Evolutionary conservation across 139 green algal genomes (phyloP).

Genomic region (Marvania coccoides): DNA sequence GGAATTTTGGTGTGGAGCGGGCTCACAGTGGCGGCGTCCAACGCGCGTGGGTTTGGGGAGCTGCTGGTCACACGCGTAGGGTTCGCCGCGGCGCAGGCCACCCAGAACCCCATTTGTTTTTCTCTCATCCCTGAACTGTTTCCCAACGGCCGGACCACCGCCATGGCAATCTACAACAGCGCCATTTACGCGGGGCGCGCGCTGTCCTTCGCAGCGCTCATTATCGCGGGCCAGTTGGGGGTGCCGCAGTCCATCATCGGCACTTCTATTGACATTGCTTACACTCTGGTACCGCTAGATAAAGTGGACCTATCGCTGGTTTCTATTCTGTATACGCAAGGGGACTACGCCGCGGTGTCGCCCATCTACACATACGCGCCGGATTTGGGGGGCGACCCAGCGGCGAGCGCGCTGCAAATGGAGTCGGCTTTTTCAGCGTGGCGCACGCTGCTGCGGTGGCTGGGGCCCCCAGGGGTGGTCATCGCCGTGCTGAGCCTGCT

Average conservation of each 20-base stretch:
- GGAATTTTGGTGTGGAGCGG: conserved; percentile 60
- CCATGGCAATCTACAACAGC: conserved; percentile 81
- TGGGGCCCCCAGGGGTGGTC: conserved; percentile 55
- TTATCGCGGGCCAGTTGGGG: conserved; percentile 48
- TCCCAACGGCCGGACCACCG: conserved; percentile 63
- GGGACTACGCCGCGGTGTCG: conserved; percentile 73
- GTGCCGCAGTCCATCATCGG: conserved; percentile 22
- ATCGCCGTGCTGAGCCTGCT: conserved; percentile 50
- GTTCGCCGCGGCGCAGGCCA: conserved; percentile 73
- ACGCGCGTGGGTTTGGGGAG: conserved; percentile 36
- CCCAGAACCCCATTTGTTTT: conserved; percentile 81
- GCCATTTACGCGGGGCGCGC: conserved; percentile 81
- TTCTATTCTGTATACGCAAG: conserved; percentile 61
- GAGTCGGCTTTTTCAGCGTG: conserved; percentile 51
- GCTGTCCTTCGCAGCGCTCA: conserved; percentile 64
- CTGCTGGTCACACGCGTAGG: conserved; percentile 59
- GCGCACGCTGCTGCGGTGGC: conserved; percentile 53
- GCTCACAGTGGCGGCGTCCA: conserved; percentile 55
- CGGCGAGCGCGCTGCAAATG: neutral
- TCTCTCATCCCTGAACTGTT: conserved; percentile 84
- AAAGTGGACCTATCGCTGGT: conserved; percentile 68
- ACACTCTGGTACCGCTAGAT: conserved; percentile 61
- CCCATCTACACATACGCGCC: conserved; percentile 64
- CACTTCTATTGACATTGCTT: conserved; percentile 10
- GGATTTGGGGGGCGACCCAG: neutral